Base-by-base conservation (phyloP, 352 stramenopile genomes). In the Phytophthora litchii region DNA sequence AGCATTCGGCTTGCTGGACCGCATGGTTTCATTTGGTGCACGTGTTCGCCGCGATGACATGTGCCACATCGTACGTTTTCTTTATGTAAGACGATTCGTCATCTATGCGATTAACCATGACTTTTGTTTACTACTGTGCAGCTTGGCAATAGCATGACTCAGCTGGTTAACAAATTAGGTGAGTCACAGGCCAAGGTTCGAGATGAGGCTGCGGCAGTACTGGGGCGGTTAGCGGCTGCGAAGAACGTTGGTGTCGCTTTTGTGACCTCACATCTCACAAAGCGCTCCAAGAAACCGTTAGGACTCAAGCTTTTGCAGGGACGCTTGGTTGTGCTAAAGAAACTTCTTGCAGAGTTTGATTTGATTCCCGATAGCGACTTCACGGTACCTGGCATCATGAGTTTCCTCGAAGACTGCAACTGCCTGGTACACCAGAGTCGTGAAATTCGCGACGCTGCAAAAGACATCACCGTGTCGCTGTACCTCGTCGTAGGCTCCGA, bases 401-500 rank as follows among this genome's bases (percentile, higher is more conserved):
- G 67, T 10, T 94, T 95, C 57, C 51, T 94, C 1, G 88, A 94
- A 49, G 84, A 92, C 50, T 84, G 71, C 45, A 90, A 94, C 38
- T 91, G 77, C 32, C 92, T 97, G 57, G 74, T 74, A 8, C 92
- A 98, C 50, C 87, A 91, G 49, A 92, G 88, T 38, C 79, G 78
- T 19, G 90, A 97, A 29, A 90, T 98, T 12, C 83, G 92, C 13
- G 90, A 97, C 41, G 74, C 74, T 20, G 87, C 86, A 16, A 97
- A 96, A 63, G 85, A 97, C 8, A 79, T 98, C 34, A 82, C 82
- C 1, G 86, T 97, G 5, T 57, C 75, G 6, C 48, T 97, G 4
- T 94, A 90, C 48, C 66, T 80, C 57, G 67, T 89, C 23, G 64
- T 79, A 9, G 71, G 71, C 16, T 21, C 59, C 1, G 83, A 94